Percentiles rank a stretch among this genome's conserved stretches.
Conservation (phyloP, 495 filamentous ascomycete genomes). For the Daldinia grandis region DNA sequence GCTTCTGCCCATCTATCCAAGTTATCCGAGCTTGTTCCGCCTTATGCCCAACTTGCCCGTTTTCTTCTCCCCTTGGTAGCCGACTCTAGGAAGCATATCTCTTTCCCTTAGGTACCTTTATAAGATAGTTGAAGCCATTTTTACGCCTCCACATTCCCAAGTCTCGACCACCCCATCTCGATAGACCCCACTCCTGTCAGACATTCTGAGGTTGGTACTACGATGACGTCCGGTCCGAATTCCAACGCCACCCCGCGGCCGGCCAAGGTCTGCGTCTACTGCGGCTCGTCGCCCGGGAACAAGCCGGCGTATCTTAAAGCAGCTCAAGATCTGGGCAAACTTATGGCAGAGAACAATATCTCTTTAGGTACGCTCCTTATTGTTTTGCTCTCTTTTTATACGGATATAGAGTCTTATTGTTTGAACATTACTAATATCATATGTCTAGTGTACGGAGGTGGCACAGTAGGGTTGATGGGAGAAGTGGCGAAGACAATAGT, state of each 20-base stretch:
- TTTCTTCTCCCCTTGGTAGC: constrained; percentile 4
- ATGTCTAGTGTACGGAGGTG: constrained; percentile 83
- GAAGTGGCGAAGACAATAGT: constrained; percentile 89
- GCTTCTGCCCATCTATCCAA: background rate
- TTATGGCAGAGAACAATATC: constrained; percentile 77
- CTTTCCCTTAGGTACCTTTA: constrained; percentile 13
- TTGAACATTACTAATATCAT: constrained; percentile 18
- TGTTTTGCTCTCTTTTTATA: background rate
- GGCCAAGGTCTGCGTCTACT: constrained; percentile 78
- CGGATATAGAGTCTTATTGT: background rate
- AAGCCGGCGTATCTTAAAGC: constrained; percentile 74
- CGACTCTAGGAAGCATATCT: background rate
- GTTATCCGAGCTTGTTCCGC: constrained; percentile 8
- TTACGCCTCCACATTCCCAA: constrained; percentile 1
- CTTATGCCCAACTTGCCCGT: constrained; percentile 16
- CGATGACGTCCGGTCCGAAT: constrained; percentile 36
- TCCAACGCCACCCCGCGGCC: constrained; percentile 45
- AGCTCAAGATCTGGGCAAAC: constrained; percentile 77
- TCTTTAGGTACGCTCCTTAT: constrained; percentile 59
- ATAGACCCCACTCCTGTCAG: constrained; percentile 1
- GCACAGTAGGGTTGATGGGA: constrained; percentile 94
- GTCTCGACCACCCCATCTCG: background rate
- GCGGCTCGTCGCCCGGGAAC: constrained; percentile 77
- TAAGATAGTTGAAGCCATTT: constrained; percentile 1
- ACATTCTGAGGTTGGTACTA: constrained; percentile 12